Evolutionary conservation across 106 monocot species (phyloP), one percentile per base, ranked within the genome.

Genomic region (Allium fistulosum): DNA sequence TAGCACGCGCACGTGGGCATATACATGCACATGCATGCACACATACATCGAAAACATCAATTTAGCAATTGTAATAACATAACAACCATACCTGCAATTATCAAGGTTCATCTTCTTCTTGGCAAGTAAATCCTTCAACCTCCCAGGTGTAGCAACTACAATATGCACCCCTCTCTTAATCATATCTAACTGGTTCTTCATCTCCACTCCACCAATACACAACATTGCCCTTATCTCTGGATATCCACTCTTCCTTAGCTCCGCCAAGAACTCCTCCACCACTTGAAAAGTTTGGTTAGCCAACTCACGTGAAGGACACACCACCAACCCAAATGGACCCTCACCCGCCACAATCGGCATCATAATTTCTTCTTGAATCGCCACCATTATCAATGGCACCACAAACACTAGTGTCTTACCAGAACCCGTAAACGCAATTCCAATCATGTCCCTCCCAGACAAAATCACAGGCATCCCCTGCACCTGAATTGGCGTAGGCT

Each of bases 71-170:
- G 26, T 26, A 7, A 16, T 60, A 18, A 26, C 22, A 61, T 28
- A 2, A 12, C 37, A 37, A 60, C 50, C 72, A 61, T 76, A 96
- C 95, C 95, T 96, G 83, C 95, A 96, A 51, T 82, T 86, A 16
- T 92, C 88, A 6, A 97, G 86, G 66, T 86, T 97, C 96, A 97
- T 97, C 83, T 84, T 92, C 78, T 97, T 96, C 88, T 97, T 97
- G 0, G 96, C 96, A 47, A 97, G 80, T 71, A 97, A 67, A 66
- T 97, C 97, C 73, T 92, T 97, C 60, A 97, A 59, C 73, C 97
- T 81, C 26, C 97, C 97, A 22, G 97, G 97, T 10, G 97, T 97
- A 12, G 97, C 97, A 49, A 97, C 92, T n/a, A 92, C 97, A 58
- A 92, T 92, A 60, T 97, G 92, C 45, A 97, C 97, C 49, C 49